These are phyloP conservation scores for Eutypa lata DNA, from an alignment of 2,329 filamentous ascomycete species.

Conservation along the genomic window DNA sequence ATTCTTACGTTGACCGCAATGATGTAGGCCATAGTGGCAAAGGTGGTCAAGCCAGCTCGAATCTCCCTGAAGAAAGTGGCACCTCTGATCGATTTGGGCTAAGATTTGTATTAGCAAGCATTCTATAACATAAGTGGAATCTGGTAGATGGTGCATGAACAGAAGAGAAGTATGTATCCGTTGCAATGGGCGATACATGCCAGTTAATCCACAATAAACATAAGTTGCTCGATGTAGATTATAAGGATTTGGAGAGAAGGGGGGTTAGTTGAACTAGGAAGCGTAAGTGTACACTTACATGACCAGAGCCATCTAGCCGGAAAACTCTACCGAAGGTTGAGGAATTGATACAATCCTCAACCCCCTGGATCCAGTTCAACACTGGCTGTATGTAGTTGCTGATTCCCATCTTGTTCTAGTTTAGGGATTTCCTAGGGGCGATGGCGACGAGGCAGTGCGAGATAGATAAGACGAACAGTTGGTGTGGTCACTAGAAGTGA, in stretches of 20 bases:
- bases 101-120: conserved; percentile 12
- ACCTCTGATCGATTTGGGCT: conserved; percentile 66
- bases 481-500: not conserved
- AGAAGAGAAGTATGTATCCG: not conserved
- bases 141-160: not conserved
- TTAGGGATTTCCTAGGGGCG: not conserved
- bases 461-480: not conserved
- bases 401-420: not conserved
- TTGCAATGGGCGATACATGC: not conserved
- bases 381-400: not conserved
- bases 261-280: not conserved
- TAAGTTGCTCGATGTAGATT: no score
- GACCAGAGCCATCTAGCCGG: conserved; percentile 61
- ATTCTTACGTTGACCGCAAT: conserved; percentile 65
- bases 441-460: not conserved
- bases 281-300: no score
- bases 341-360: conserved; percentile 28
- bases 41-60: conserved; percentile 76
- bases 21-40: conserved; percentile 82
- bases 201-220: no score
- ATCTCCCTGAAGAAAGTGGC: conserved; percentile 74
- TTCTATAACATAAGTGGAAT: not conserved
- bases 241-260: not conserved
- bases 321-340: conserved; percentile 55
- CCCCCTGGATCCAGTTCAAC: conserved; percentile 11